Conservation (phyloP, 2,329 filamentous ascomycete genomes). For the Ophiostoma himal-ulmi region DNA sequence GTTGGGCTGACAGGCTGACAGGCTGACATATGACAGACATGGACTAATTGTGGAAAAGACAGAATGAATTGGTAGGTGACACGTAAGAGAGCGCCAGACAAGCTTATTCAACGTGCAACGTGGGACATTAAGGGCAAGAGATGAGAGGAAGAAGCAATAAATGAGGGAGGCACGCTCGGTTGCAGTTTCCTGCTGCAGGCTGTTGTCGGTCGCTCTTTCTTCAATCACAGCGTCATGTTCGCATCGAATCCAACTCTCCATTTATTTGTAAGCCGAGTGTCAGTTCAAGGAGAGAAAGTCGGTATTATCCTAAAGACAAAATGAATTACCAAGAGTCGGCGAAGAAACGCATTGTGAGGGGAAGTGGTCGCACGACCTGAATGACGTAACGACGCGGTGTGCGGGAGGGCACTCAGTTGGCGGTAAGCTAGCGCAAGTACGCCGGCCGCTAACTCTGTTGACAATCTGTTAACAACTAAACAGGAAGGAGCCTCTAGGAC, state of each 20-base stretch:
- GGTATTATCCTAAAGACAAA: neutral
- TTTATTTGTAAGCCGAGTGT: too few relatives aligned
- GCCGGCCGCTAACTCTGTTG: neutral
- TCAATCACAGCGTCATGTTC: neutral
- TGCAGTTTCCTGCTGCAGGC: neutral
- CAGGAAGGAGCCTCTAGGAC: neutral
- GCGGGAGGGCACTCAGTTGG: neutral
- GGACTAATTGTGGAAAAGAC: neutral
- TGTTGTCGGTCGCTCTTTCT: neutral
- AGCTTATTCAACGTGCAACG: neutral
- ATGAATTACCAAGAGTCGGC: neutral
- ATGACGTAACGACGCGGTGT: neutral
- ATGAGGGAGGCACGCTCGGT: neutral
- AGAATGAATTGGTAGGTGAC: neutral
- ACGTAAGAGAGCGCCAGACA: neutral
- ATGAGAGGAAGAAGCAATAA: neutral
- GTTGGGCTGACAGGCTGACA: neutral
- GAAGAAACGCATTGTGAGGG: neutral
- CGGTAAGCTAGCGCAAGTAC: neutral
- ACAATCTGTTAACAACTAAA: neutral
- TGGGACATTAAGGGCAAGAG: neutral
- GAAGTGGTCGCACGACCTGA: conserved; percentile 5
- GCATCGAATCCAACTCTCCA: neutral
- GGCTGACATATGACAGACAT: neutral
- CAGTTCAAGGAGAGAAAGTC: neutral